phyloP scores from a whole-genome alignment of 306 rosid genomes.

The Medicago ruthenica region DNA sequence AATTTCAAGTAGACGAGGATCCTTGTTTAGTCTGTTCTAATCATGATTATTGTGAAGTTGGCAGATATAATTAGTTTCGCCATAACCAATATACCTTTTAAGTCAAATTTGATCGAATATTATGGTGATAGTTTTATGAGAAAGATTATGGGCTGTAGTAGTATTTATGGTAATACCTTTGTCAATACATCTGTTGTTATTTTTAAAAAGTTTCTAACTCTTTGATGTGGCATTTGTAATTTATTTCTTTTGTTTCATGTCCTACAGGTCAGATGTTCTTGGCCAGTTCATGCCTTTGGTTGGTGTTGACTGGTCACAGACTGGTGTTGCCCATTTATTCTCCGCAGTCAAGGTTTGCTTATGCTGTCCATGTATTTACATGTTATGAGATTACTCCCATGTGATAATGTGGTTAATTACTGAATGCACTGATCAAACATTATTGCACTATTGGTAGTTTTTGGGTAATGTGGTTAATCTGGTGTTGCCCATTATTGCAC shows the following conservation, averaged over 20 bases:
- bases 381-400: slow-evolving; percentile 37
- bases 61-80: slow-evolving; percentile 5
- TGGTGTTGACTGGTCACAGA: slow-evolving; percentile 98
- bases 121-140: slow-evolving; percentile 11
- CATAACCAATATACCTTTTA: slow-evolving; percentile 5
- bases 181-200: slow-evolving; percentile 16
- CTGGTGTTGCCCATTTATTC: slow-evolving; percentile 94
- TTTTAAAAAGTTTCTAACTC: background rate
- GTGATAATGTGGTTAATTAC: slow-evolving; percentile 39
- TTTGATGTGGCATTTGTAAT: slow-evolving; percentile 29
- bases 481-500: background rate
- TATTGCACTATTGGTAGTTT: slow-evolving; percentile 25
- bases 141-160: background rate
- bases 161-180: background rate
- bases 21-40: slow-evolving; percentile 1
- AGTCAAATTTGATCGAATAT: slow-evolving; percentile 18
- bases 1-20: background rate
- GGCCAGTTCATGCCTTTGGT: slow-evolving; percentile 99
- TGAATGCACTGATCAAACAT: slow-evolving; percentile 27
- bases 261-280: slow-evolving; percentile 90
- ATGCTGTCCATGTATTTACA: slow-evolving; percentile 28
- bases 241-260: slow-evolving; percentile 35
- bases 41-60: slow-evolving; percentile 19
- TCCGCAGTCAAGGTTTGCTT: slow-evolving; percentile 91
- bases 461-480: slow-evolving; percentile 9